Conservation (phyloP, 176 grass and related monocot genomes). For the Paspalum vaginatum region DNA sequence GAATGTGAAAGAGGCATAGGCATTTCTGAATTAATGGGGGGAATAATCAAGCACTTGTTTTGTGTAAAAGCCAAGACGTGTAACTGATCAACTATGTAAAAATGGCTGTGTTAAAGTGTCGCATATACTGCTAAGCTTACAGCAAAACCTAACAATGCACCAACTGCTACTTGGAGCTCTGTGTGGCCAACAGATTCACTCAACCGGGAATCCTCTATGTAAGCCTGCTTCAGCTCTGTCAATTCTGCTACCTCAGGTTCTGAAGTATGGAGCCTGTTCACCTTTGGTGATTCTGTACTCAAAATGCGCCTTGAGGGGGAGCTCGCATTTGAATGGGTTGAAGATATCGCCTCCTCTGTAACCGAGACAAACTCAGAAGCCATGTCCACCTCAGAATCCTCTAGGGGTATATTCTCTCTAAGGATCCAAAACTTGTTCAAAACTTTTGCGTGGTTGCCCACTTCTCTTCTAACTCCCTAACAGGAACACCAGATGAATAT, state of each 20-base stretch:
- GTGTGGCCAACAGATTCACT: conserved; percentile 88
- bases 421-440: conserved; percentile 58
- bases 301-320: background rate
- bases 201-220: conserved; percentile 29
- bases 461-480: conserved; percentile 94
- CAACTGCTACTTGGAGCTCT: conserved; percentile 65
- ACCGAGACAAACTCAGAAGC: conserved; percentile 40
- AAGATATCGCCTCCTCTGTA: conserved; percentile 22
- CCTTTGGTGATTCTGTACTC: background rate
- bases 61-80: background rate
- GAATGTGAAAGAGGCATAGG: background rate
- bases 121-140: conserved; percentile 60
- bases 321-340: conserved; percentile 5
- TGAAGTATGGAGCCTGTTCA: background rate
- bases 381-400: conserved; percentile 34
- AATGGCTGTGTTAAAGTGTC: conserved; percentile 48
- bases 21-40: background rate
- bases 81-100: background rate
- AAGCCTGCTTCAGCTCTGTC: conserved; percentile 19
- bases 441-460: conserved; percentile 75
- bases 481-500: conserved; percentile 11
- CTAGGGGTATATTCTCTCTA: conserved; percentile 6
- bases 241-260: conserved; percentile 28
- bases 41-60: background rate
- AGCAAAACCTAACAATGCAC: conserved; percentile 76